Evolutionary conservation across 2,329 filamentous ascomycete genomes (phyloP).

Genomic region (Periconia digitata): DNA sequence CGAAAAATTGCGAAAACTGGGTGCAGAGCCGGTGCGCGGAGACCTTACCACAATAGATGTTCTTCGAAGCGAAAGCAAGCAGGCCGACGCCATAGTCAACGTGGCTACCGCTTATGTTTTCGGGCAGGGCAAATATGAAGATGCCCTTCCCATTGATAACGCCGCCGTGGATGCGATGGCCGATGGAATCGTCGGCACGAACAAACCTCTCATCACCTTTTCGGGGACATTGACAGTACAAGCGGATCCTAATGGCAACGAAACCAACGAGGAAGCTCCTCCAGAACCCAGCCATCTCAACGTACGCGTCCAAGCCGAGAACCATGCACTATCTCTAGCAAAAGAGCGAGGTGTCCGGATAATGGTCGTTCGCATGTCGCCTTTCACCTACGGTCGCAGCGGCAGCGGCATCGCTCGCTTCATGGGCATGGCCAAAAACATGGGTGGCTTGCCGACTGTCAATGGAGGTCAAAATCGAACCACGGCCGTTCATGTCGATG

Average conservation of each 20-base stretch:
- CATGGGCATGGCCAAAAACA: conserved; percentile 32
- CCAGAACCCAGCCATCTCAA: conserved; percentile 2
- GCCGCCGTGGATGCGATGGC: conserved; percentile 45
- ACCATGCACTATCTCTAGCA: conserved; percentile 26
- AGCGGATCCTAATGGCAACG: conserved; percentile 29
- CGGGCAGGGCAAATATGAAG: conserved; percentile 2
- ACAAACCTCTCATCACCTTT: conserved; percentile 42
- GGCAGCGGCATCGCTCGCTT: conserved; percentile 34
- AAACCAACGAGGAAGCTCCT: conserved; percentile 30
- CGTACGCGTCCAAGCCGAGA: conserved; percentile 18
- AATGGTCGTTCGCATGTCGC: conserved; percentile 43
- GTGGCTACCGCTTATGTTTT: conserved; percentile 32
- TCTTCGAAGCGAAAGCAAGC: conserved; percentile 41
- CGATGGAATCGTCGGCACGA: conserved; percentile 34
- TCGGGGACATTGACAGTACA: conserved; percentile 33
- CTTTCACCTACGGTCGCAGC: conserved; percentile 49
- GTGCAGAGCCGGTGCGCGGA: conserved; percentile 46
- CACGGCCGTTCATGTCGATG: conserved; percentile 48
- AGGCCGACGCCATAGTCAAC: conserved; percentile 49
- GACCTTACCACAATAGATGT: conserved; percentile 44
- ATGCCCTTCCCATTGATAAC: conserved; percentile 34
- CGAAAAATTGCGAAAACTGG: conserved; percentile 40
- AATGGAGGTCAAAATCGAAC: conserved; percentile 18
- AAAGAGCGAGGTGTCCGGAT: conserved; percentile 37
- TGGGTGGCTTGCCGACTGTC: conserved; percentile 27